These are phyloP conservation scores for Pseudogymnoascus verrucosus DNA, from an alignment of 2,329 filamentous ascomycete genomes.

Conservation along the genomic window DNA sequence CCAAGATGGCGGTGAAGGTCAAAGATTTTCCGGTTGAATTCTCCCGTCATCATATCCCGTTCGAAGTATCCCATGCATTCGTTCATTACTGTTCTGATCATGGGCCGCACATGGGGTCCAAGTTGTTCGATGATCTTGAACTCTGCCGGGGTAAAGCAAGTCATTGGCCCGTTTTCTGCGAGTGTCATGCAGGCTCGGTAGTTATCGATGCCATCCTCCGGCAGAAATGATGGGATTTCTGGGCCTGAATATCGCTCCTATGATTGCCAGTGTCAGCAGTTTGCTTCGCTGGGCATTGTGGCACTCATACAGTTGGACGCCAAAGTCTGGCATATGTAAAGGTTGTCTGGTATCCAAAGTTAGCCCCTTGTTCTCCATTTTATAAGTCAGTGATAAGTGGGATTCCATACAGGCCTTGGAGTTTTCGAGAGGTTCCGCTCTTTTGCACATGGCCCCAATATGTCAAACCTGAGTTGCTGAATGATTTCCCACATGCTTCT, in stretches of 20 bases:
- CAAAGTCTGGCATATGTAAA: slow-evolving; percentile 2
- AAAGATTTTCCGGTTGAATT: background rate
- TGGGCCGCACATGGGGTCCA: background rate
- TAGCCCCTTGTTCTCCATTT: background rate
- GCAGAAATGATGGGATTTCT: background rate
- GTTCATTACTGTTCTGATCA: background rate
- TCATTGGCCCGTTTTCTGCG: background rate
- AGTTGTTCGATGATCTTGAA: background rate
- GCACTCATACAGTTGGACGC: background rate
- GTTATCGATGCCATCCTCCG: background rate
- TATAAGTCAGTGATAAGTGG: background rate
- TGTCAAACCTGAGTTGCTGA: background rate
- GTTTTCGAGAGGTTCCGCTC: background rate
- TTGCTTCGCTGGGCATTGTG: background rate
- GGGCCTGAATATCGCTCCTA: background rate
- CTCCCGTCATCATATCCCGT: background rate
- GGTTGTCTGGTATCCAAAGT: background rate
- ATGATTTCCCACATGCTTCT: slow-evolving; percentile 10
- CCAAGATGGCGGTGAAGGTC: background rate
- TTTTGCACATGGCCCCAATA: background rate
- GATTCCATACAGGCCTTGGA: background rate
- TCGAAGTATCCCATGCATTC: slow-evolving; percentile 1
- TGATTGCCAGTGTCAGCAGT: background rate
- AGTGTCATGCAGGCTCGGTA: background rate
- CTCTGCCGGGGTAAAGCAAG: background rate